Conservation (phyloP, 148 eudicot species). For the Chenopodium berlandieri region DNA sequence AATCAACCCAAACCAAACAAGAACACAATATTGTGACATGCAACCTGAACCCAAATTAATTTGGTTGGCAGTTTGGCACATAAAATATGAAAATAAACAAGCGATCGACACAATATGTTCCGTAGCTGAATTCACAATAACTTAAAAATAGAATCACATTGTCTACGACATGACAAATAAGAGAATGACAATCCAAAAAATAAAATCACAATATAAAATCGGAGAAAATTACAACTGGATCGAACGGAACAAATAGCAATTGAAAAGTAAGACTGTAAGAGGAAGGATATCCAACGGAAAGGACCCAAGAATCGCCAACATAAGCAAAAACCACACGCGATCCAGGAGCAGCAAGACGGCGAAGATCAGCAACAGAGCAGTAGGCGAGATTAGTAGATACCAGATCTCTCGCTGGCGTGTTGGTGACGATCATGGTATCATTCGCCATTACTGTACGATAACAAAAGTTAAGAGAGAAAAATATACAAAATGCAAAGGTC, state of each 20-base stretch:
- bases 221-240: no score
- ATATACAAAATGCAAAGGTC: no score
- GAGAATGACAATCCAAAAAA: neutral
- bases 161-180: neutral
- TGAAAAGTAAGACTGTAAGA: no score
- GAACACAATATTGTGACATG: neutral
- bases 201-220: no score
- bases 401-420: constrained; percentile 63
- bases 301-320: constrained; percentile 10
- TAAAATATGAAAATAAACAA: neutral
- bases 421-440: constrained; percentile 64
- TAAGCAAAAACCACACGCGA: neutral
- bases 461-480: neutral
- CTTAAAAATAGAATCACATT: neutral
- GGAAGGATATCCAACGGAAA: neutral
- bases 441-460: constrained; percentile 30
- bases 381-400: constrained; percentile 60
- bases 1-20: no score
- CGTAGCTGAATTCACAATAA: neutral
- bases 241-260: no score
- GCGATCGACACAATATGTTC: neutral
- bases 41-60: neutral
- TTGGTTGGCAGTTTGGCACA: no score
- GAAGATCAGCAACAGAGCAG: constrained; percentile 39
- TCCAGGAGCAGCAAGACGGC: neutral